phyloP scores from a whole-genome alignment of 208 protist genomes.

The Tritrichomonas foetus region DNA sequence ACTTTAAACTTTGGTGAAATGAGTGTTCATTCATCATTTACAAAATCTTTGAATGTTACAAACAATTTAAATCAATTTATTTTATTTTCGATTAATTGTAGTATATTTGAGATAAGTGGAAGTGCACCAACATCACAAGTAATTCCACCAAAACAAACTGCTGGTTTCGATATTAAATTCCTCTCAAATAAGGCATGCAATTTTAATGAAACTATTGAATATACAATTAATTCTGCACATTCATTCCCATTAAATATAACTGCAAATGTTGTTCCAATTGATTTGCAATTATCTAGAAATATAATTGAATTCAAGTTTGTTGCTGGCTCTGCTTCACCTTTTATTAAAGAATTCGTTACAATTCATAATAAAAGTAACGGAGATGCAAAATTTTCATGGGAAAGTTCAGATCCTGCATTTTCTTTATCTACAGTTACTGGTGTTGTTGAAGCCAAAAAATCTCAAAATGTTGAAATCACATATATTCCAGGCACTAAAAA shows the following conservation, averaged over 20 bases:
- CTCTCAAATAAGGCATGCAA: neutral
- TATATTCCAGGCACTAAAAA: neutral
- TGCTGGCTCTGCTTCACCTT: neutral
- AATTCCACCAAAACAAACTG: neutral
- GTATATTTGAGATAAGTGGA: neutral
- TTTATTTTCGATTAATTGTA: neutral
- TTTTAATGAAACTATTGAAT: neutral
- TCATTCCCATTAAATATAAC: neutral
- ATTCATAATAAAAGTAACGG: neutral
- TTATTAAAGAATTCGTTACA: neutral
- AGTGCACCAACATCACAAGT: neutral
- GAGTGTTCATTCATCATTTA: neutral
- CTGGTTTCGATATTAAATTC: slow-evolving; percentile 18
- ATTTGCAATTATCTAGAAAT: neutral
- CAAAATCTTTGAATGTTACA: neutral
- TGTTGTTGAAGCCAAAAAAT: neutral
- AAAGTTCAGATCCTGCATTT: neutral
- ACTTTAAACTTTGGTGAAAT: slow-evolving; percentile 13
- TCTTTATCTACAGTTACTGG: neutral
- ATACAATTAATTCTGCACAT: neutral
- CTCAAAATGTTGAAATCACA: neutral
- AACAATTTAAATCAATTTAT: slow-evolving; percentile 21
- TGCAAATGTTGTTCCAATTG: slow-evolving; percentile 3
- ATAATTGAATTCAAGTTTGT: neutral
- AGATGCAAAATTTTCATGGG: neutral